Conservation (phyloP, 2,329 filamentous ascomycete species). For the Ceratocystiopsis brevicomis region DNA sequence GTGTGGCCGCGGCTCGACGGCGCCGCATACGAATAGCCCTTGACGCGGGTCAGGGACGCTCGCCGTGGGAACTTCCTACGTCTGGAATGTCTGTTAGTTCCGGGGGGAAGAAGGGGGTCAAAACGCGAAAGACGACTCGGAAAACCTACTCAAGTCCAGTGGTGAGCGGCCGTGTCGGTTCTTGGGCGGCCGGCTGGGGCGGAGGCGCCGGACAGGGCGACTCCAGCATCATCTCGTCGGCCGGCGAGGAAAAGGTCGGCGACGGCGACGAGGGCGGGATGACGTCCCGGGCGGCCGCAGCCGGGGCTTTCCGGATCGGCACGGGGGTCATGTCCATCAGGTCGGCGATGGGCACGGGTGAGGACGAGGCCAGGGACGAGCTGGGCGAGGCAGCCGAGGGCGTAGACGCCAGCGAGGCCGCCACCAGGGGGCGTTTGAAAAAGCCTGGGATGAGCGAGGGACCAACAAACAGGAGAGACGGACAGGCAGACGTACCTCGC, state of each 20-base stretch:
- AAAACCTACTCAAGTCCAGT: constrained; percentile 23
- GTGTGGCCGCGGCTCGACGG: constrained; percentile 40
- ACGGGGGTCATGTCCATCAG: constrained; percentile 88
- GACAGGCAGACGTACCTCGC: constrained; percentile 32
- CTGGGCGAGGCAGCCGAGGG: constrained; percentile 36
- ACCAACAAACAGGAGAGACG: neutral
- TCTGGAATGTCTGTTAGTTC: constrained; percentile 24
- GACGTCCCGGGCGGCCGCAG: constrained; percentile 24
- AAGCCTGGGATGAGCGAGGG: neutral
- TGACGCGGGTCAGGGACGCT: constrained; percentile 55
- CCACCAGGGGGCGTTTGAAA: too few relatives aligned
- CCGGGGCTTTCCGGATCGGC: constrained; percentile 55
- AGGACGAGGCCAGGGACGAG: constrained; percentile 58
- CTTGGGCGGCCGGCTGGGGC: neutral
- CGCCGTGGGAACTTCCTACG: constrained; percentile 52
- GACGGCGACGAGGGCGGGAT: constrained; percentile 49
- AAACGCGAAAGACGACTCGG: neutral
- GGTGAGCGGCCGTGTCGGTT: constrained; percentile 1
- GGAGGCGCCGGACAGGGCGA: constrained; percentile 23
- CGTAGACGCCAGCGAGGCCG: too few relatives aligned
- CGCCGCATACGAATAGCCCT: constrained; percentile 52
- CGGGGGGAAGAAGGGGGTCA: constrained; percentile 5
- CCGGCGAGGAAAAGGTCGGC: constrained; percentile 48
- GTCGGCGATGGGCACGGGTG: constrained; percentile 53
- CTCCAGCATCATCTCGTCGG: constrained; percentile 32